These are phyloP conservation scores for Acrocalymma vagum DNA, from an alignment of 2,329 filamentous ascomycete species.

Conservation along the genomic window DNA sequence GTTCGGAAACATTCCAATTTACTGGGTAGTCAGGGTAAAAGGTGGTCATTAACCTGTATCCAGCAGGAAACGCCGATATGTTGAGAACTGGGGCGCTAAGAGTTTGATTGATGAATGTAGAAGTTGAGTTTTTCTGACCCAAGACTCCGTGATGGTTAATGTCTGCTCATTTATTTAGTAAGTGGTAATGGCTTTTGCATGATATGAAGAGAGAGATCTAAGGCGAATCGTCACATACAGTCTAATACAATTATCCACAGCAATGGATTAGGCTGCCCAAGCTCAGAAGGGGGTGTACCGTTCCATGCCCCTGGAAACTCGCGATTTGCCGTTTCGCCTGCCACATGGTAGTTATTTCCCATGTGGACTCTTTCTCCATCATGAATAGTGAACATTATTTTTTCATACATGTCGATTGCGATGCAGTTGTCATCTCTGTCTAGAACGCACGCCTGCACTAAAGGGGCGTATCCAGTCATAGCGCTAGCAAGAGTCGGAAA, in stretches of 20 bases:
- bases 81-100: constrained; percentile 14
- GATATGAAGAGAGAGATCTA: no score
- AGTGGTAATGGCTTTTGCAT: background rate
- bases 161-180: constrained; percentile 4
- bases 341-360: constrained; percentile 6
- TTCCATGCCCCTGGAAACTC: no score
- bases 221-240: no score
- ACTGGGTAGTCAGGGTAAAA: no score
- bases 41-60: no score
- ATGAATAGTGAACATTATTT: constrained; percentile 19
- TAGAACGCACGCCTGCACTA: constrained; percentile 14
- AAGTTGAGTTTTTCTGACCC: background rate
- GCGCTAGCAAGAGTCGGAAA: constrained; percentile 29
- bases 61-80: constrained; percentile 14
- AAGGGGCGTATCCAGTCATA: constrained; percentile 27
- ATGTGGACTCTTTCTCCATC: constrained; percentile 21
- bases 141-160: background rate
- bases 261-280: no score
- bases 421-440: constrained; percentile 13
- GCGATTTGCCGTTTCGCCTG: no score
- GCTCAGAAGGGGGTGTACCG: no score
- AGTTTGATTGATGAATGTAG: constrained; percentile 6
- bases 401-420: constrained; percentile 11
- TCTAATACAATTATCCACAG: no score
- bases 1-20: no score